These are phyloP conservation scores for Populus hybrid DNA, from an alignment of 441 rosid species.

Conservation along the genomic window DNA sequence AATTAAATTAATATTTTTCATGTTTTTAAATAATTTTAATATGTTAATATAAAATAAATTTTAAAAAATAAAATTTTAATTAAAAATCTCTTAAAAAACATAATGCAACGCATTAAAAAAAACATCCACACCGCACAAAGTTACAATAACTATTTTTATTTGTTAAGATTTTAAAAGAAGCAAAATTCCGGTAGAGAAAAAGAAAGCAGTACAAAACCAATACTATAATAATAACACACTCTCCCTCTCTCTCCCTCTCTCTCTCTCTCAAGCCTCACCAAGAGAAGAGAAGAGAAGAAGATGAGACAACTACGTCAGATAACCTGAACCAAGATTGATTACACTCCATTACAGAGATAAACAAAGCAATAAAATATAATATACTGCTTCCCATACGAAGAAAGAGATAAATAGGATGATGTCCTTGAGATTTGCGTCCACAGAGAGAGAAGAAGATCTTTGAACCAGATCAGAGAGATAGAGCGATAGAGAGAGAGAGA, in stretches of 20 bases:
- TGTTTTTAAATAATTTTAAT: no score
- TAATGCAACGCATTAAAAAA: no score
- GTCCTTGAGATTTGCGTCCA: constrained; percentile 30
- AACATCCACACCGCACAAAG: neutral
- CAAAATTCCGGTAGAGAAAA: neutral
- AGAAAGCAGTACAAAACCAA: neutral
- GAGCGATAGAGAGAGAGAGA: no score
- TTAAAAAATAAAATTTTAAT: no score
- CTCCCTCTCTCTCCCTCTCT: no score
- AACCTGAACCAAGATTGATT: neutral
- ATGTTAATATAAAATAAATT: no score
- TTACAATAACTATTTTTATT: neutral
- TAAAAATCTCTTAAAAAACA: no score
- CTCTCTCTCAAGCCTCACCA: neutral
- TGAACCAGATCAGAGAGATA: neutral
- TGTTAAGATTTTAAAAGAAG: neutral
- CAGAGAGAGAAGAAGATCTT: neutral
- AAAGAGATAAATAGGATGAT: neutral
- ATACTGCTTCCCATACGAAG: constrained; percentile 21
- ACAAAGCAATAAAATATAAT: constrained; percentile 5
- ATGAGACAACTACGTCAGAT: constrained; percentile 42
- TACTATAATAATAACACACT: neutral
- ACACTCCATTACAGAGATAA: neutral
- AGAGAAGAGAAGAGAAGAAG: neutral
- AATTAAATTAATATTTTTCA: no score